Evolutionary conservation across 1,139 yeast genomes (phyloP), one percentile per base, ranked within the genome.

Genomic region (Scheffersomyces insectosa): DNA sequence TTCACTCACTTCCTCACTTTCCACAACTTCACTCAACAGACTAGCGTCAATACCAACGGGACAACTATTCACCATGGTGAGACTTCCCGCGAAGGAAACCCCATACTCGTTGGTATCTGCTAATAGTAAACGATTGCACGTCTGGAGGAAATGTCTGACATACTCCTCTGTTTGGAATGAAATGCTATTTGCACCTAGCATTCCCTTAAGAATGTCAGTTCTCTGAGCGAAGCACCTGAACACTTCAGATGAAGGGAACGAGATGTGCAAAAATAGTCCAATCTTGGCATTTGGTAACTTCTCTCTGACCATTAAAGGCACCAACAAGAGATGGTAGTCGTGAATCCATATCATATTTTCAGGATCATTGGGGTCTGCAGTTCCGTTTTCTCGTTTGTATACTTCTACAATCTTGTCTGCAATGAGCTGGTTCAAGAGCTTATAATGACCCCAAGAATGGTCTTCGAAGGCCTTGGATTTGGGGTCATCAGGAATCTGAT

Each of bases 211-310:
- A 15, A 95, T 74, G 27, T 79, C 80, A 42, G 80, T 83, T 56
- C 99, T 77, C 58, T 89, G 95, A 1, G 98, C 97, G 50, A 93
- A 77, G 59, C 98, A 91, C 51, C 98, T 77, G 67, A 93, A 95
- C 3, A 93, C 96, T 64, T 93, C 99, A 38, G 95, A 84, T 2
- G 97, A 88, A 6, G 99, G 99, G 70, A 93, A 93, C 1, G 98
- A 88, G 16, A 93, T 90, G 59, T 95, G 99, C 45, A 93, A 70
- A 65, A 89, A 93, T 54, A 93, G 85, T 0, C 97, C 98, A 54
- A 95, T 90, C 52, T 87, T 83, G 4, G 96, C 98, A 47, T 80
- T 64, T 11, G 97, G 97, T 20, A 90, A 65, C 50, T 76, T 68
- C 44, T 82, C 76, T 51, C 97, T 77, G 5, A 93, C 75, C 95